A percentile compares a stretch with the other conserved stretches of the same genome.
These are phyloP conservation scores for Galeopsis tetrahit DNA, from an alignment of 257 asterid genomes.

Conservation along the genomic window DNA sequence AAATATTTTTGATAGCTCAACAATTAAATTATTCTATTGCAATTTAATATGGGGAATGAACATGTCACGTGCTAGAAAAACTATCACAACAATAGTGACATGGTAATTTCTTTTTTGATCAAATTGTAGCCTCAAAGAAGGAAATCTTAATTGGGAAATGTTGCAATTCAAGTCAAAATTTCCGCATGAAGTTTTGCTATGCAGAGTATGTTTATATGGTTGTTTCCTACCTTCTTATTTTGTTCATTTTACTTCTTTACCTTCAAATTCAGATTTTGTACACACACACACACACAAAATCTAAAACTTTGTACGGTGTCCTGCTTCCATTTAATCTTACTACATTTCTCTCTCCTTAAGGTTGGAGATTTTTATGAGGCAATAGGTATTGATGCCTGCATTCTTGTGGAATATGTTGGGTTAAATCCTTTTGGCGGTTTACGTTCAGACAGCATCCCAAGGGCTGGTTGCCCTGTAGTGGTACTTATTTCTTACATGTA, in stretches of 20 bases:
- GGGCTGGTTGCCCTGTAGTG: conserved; percentile 98
- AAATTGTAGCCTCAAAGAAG: conserved; percentile 84
- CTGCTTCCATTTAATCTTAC: conserved; percentile 23
- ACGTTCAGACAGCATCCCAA: conserved; percentile 89
- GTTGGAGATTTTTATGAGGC: conserved; percentile 99
- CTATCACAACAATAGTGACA: not conserved
- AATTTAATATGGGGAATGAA: conserved; percentile 21
- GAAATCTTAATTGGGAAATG: conserved; percentile 92
- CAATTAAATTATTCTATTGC: conserved; percentile 9
- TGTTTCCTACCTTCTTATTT: conserved; percentile 30
- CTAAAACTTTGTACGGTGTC: conserved; percentile 3
- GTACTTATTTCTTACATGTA: conserved; percentile 46
- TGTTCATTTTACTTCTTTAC: conserved; percentile 23
- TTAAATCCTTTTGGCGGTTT: conserved; percentile 97
- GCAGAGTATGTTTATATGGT: conserved; percentile 66
- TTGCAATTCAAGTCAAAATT: conserved; percentile 91
- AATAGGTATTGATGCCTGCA: conserved; percentile 92
- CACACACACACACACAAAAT: not conserved
- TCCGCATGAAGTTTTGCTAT: conserved; percentile 94
- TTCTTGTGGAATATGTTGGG: conserved; percentile 98
- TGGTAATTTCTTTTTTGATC: conserved; percentile 28
- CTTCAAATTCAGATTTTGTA: not conserved
- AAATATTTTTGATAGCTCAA: not conserved
- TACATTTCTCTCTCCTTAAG: conserved; percentile 44
- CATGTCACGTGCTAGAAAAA: conserved; percentile 18